Evolutionary conservation across 1,284 basidiomycete genomes (phyloP), one percentile per base, ranked within the genome.

Genomic region (Fomitopsis palustris): DNA sequence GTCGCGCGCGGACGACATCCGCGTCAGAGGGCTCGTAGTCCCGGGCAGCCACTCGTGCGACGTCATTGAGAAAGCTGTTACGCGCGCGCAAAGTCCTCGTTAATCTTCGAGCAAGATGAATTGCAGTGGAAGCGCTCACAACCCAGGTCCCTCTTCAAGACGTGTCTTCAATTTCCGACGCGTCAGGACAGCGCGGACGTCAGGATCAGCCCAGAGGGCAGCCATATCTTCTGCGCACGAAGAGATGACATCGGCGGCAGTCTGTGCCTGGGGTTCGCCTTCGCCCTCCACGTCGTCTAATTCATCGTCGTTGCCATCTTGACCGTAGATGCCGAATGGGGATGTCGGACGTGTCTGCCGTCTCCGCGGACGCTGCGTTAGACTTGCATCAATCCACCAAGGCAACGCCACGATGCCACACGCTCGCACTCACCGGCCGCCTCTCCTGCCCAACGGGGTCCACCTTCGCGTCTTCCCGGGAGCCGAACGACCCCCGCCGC

Each of bases 1-100:
- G 73, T 17, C 88, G 83, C 38, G 88, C 87, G 16, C 87, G 82
- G 55, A 90, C 79, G 38, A 90, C 82, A 65, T 90, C 88, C 51
- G 84, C 81, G 64, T 90, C 88, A 7, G 80, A 84, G 2, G 88
- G 87, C 61, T 82, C 78, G 66, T 89, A 90, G 53, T 73, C 75
- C 12, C 72, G 70, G 14, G 75, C 73, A 7, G 85, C 84, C 54
- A 90, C 83, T 31, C 88, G 83, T 3, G 84, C 81, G 14, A 84
- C 75, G 59, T 90, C 87, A 61, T 82, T 78, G 58, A 90, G 72
- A 71, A 89, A 76, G 64, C 75, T 76, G 59, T 23, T 60, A 64
- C 54, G 43, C 42, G 41, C 23, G 39, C 45, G 55, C 43, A 43
- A 43, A 21, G 29, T 9, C 54, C 17, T 25, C 27, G 54, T 54